Percentiles rank a stretch among this genome's conserved stretches.
Evolutionary conservation across 2,329 filamentous ascomycete species (phyloP).

Genomic region (Fusarium verticillioides): DNA sequence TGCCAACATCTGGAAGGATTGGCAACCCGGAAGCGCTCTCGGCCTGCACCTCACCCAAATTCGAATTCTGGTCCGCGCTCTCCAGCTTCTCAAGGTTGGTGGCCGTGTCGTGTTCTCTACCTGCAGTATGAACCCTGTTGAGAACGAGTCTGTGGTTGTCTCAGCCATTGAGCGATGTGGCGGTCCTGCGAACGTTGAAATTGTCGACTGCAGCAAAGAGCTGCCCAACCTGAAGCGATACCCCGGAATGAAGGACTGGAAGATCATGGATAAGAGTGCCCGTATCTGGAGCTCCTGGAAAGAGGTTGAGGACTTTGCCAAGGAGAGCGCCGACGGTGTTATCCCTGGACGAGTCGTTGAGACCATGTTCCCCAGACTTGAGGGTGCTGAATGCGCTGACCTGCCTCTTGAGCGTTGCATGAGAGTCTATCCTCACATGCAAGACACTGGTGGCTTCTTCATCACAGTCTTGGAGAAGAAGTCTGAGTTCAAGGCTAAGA

Average conservation of each 20-base stretch:
- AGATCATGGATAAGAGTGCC: constrained; percentile 87
- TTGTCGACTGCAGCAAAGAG: constrained; percentile 84
- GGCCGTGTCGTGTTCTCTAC: constrained; percentile 97
- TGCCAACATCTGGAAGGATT: constrained; percentile 92
- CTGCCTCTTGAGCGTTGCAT: constrained; percentile 91
- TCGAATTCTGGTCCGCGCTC: constrained; percentile 87
- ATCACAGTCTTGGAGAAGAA: constrained; percentile 95
- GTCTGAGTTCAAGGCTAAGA: constrained; percentile 82
- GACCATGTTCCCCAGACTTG: constrained; percentile 82
- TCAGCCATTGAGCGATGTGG: constrained; percentile 92
- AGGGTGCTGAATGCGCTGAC: constrained; percentile 63
- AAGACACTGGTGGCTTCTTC: constrained; percentile 98
- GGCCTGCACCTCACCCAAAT: constrained; percentile 89
- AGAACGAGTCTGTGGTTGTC: constrained; percentile 93
- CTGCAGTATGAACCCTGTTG: constrained; percentile 98
- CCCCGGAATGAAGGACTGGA: constrained; percentile 84
- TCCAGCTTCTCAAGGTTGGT: constrained; percentile 96
- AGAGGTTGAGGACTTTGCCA: constrained; percentile 77
- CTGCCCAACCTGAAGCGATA: constrained; percentile 81
- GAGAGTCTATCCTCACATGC: constrained; percentile 92
- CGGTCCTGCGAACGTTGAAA: constrained; percentile 80
- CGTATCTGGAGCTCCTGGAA: constrained; percentile 84
- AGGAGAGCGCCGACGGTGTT: constrained; percentile 64
- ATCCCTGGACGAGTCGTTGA: constrained; percentile 76
- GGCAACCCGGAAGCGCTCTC: constrained; percentile 87